Conservation (phyloP, 371 early-diverging fungal genomes). For the Circinella minor region DNA sequence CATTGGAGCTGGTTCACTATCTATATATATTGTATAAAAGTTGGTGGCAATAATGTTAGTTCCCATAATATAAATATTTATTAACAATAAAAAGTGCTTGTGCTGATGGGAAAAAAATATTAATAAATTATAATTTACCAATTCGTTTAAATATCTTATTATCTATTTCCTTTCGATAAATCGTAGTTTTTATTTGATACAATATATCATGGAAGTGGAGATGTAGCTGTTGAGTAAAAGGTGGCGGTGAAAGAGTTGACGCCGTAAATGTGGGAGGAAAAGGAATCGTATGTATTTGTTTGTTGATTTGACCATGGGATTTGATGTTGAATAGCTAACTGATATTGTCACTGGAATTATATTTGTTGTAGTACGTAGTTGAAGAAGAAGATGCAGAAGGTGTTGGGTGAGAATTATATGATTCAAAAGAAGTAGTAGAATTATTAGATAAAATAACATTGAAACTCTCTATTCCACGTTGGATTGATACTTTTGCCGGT, state of each 20-base stretch:
- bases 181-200: background rate
- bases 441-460: constrained; percentile 29
- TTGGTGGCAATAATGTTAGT: too few relatives aligned
- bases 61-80: too few relatives aligned
- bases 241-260: background rate
- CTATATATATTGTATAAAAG: background rate
- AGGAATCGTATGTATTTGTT: too few relatives aligned
- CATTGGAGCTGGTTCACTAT: constrained; percentile 16
- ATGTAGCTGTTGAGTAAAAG: constrained; percentile 6
- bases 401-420: background rate
- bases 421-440: background rate
- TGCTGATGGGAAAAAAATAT: too few relatives aligned
- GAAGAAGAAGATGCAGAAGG: background rate
- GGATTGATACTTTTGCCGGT: constrained; percentile 26
- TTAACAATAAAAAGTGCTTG: too few relatives aligned
- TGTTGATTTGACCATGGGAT: too few relatives aligned
- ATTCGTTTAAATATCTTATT: constrained; percentile 6
- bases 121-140: constrained; percentile 5
- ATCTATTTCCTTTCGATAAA: background rate
- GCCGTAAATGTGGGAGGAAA: constrained; percentile 5
- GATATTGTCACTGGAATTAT: background rate
- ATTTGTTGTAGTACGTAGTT: background rate
- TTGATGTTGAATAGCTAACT: background rate
- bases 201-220: background rate
- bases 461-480: constrained; percentile 52